A percentile compares a stretch with the other conserved stretches of the same genome.
Evolutionary conservation across 371 early-diverging fungal species (phyloP).

Genomic region (Nosema muscidifuracis): DNA sequence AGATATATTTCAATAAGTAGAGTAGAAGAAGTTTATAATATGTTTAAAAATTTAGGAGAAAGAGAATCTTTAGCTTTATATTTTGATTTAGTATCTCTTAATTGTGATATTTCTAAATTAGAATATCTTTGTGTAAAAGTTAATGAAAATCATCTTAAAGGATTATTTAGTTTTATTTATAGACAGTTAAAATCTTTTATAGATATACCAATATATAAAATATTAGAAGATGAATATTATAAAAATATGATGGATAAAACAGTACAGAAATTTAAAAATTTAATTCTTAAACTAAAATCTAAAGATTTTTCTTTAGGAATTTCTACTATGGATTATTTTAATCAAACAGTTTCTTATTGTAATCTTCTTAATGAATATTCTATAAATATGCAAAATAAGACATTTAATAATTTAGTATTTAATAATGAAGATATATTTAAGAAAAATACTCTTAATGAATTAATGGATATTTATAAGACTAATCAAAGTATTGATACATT

Average conservation of each 20-base stretch:
- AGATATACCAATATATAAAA: conserved; percentile 1
- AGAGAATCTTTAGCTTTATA: conserved; percentile 38
- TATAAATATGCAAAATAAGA: conserved; percentile 12
- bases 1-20: conserved; percentile 36
- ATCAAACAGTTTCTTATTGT: conserved; percentile 32
- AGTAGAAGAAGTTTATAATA: conserved; percentile 39
- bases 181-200: conserved; percentile 17
- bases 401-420: conserved; percentile 19
- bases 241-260: neutral
- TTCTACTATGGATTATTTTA: conserved; percentile 34
- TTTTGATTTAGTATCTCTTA: conserved; percentile 29
- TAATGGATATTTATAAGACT: conserved; percentile 28
- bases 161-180: conserved; percentile 38
- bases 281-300: conserved; percentile 17
- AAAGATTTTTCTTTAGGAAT: neutral
- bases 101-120: conserved; percentile 35
- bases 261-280: conserved; percentile 4
- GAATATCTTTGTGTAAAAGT: conserved; percentile 49
- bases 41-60: conserved; percentile 50
- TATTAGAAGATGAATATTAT: conserved; percentile 1
- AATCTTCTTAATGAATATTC: conserved; percentile 26
- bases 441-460: conserved; percentile 25
- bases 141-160: conserved; percentile 25
- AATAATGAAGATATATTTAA: conserved; percentile 35
- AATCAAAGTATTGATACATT: conserved; percentile 41